Percentiles rank a stretch among this genome's conserved stretches.
Evolutionary conservation across 2,329 filamentous ascomycete species (phyloP).

Genomic region (Talaromyces amestolkiae): DNA sequence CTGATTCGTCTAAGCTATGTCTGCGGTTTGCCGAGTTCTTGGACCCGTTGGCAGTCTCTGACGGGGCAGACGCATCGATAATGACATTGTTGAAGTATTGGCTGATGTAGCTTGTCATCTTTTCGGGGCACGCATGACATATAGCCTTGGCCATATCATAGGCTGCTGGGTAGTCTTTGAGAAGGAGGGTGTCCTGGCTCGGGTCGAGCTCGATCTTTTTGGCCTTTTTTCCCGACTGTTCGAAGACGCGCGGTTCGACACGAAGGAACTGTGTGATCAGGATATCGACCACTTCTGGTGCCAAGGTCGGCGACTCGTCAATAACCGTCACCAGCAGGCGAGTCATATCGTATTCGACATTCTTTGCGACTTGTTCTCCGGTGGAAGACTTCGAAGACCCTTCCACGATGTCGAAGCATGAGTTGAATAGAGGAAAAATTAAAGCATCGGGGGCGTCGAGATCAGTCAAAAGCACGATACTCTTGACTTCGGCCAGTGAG

Average conservation of each 20-base stretch:
- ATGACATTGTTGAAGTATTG: slow-evolving; percentile 98
- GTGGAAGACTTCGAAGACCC: slow-evolving; percentile 69
- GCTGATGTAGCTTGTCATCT: slow-evolving; percentile 91
- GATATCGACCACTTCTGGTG: slow-evolving; percentile 79
- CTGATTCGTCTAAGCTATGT: slow-evolving; percentile 57
- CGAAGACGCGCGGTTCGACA: slow-evolving; percentile 65
- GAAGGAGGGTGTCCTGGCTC: slow-evolving; percentile 76
- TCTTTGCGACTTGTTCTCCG: slow-evolving; percentile 83
- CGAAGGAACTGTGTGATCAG: slow-evolving; percentile 95
- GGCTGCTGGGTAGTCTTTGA: slow-evolving; percentile 84
- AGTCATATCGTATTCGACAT: slow-evolving; percentile 90
- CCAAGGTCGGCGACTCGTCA: slow-evolving; percentile 77
- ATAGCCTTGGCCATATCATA: slow-evolving; percentile 97
- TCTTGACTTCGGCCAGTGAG: slow-evolving; percentile 89
- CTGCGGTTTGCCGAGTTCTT: slow-evolving; percentile 42
- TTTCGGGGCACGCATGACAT: slow-evolving; percentile 83
- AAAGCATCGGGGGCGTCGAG: slow-evolving; percentile 78
- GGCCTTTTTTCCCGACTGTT: slow-evolving; percentile 57
- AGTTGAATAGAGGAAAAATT: slow-evolving; percentile 76
- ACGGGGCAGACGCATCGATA: slow-evolving; percentile 72
- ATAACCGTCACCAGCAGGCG: slow-evolving; percentile 80
- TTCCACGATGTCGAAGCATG: slow-evolving; percentile 88
- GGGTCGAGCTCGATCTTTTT: slow-evolving; percentile 60
- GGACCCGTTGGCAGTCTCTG: slow-evolving; percentile 51
- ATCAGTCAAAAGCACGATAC: slow-evolving; percentile 86